A percentile compares a stretch with the other conserved stretches of the same genome.
These are phyloP conservation scores for Phytophthora citricola DNA, from an alignment of 352 stramenopile genomes.

Conservation along the genomic window DNA sequence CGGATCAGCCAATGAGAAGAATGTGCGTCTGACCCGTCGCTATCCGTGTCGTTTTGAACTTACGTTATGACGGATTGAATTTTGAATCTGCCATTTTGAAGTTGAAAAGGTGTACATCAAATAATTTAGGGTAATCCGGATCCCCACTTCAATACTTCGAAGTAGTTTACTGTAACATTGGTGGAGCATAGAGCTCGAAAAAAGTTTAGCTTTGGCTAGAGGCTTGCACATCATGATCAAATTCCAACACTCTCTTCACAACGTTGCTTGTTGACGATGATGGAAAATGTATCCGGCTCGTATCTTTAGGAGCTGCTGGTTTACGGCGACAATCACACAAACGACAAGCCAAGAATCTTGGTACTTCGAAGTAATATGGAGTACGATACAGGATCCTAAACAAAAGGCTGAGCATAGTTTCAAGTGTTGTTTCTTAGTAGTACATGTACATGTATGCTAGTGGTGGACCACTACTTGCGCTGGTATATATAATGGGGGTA, in stretches of 20 bases:
- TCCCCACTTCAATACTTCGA: too few relatives aligned
- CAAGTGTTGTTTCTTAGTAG: neutral
- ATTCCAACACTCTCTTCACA: conserved; percentile 1
- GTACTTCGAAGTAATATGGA: neutral
- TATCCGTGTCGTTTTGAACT: too few relatives aligned
- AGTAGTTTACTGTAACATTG: neutral
- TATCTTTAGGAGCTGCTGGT: conserved; percentile 4
- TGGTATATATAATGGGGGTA: too few relatives aligned
- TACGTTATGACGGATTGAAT: too few relatives aligned
- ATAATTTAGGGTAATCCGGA: too few relatives aligned
- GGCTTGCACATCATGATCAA: conserved; percentile 13
- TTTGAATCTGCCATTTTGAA: too few relatives aligned
- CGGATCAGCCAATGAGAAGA: too few relatives aligned
- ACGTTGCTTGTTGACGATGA: neutral
- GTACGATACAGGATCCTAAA: too few relatives aligned
- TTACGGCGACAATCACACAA: neutral
- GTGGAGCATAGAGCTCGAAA: conserved; percentile 1
- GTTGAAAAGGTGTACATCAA: too few relatives aligned
- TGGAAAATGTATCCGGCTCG: conserved; percentile 1
- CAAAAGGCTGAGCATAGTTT: neutral
- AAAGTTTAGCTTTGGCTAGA: neutral
- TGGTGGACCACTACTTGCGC: too few relatives aligned
- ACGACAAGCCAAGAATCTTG: neutral
- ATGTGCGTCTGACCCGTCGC: too few relatives aligned
- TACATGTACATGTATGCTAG: too few relatives aligned